A percentile compares a stretch with the other conserved stretches of the same genome.
phyloP scores from a whole-genome alignment of 257 asterid species.

The Gardenia jasminoides region DNA sequence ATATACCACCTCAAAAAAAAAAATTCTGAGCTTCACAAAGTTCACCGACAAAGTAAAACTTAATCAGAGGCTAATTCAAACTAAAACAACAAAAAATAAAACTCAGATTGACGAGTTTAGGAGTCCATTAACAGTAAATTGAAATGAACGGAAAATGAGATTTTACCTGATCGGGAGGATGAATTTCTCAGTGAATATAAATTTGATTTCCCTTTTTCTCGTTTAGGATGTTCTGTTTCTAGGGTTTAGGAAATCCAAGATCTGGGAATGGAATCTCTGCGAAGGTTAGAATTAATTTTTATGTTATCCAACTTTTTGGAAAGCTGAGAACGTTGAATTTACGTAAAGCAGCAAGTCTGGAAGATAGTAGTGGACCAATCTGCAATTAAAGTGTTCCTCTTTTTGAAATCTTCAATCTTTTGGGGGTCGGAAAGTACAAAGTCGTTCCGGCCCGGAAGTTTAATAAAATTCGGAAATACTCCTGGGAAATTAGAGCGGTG shows the following conservation, averaged over 20 bases:
- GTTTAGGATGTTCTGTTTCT: neutral
- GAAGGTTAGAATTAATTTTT: neutral
- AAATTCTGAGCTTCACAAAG: neutral
- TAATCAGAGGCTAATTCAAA: neutral
- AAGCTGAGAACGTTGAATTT: neutral
- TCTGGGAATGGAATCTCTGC: neutral
- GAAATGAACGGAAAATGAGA: neutral
- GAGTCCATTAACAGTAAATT: neutral
- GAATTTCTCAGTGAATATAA: neutral
- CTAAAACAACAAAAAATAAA: neutral
- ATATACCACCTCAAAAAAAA: neutral
- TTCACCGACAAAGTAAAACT: neutral
- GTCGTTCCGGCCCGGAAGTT: neutral
- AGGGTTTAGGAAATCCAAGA: conserved; percentile 9
- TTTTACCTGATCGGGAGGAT: conserved; percentile 12
- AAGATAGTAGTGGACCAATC: neutral
- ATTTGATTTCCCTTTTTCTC: neutral
- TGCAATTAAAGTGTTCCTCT: neutral
- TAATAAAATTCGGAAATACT: too few relatives aligned
- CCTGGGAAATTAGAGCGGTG: too few relatives aligned
- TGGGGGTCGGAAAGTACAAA: too few relatives aligned
- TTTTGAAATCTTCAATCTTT: too few relatives aligned
- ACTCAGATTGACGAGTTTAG: neutral
- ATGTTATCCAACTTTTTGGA: neutral
- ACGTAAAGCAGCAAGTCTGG: neutral